A percentile compares a stretch with the other conserved stretches of the same genome.
Conservation (phyloP, 2,329 filamentous ascomycete species). For the Fusarium temperatum region DNA sequence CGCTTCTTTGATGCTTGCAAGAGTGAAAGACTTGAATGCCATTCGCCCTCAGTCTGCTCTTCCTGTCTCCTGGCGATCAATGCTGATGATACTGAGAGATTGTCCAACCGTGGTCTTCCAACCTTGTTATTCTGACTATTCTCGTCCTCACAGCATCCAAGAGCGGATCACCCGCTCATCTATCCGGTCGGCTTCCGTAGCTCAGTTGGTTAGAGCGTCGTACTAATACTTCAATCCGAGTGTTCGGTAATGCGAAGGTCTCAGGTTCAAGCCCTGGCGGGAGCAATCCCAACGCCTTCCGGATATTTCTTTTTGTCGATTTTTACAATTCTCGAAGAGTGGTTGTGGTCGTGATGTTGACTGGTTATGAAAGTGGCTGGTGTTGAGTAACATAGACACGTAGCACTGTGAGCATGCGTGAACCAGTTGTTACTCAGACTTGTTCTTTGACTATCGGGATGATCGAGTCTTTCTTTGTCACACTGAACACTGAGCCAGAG, state of each 20-base stretch:
- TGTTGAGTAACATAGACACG: background rate
- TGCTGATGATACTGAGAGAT: background rate
- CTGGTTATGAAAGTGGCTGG: background rate
- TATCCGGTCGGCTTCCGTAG: conserved; percentile 38
- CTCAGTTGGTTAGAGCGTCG: conserved; percentile 32
- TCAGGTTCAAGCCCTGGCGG: conserved; percentile 28
- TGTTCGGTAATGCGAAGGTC: conserved; percentile 22
- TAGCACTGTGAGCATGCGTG: background rate
- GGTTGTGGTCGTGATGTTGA: background rate
- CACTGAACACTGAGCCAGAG: background rate
- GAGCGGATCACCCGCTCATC: conserved; percentile 20
- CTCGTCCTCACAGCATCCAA: background rate
- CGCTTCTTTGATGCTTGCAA: background rate
- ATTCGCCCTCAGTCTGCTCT: background rate
- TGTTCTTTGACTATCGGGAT: background rate
- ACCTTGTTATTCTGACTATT: conserved; percentile 6
- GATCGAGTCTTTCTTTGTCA: background rate
- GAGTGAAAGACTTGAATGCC: background rate
- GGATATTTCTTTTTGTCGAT: conserved; percentile 12
- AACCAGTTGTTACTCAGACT: background rate
- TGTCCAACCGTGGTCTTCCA: background rate
- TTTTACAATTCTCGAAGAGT: background rate
- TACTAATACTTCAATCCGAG: conserved; percentile 25
- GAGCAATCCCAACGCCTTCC: conserved; percentile 25
- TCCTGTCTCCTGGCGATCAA: background rate